Evolutionary conservation across 257 asterid genomes (phyloP), one percentile per base, ranked within the genome.

Genomic region (Oldenlandia corymbosa): DNA sequence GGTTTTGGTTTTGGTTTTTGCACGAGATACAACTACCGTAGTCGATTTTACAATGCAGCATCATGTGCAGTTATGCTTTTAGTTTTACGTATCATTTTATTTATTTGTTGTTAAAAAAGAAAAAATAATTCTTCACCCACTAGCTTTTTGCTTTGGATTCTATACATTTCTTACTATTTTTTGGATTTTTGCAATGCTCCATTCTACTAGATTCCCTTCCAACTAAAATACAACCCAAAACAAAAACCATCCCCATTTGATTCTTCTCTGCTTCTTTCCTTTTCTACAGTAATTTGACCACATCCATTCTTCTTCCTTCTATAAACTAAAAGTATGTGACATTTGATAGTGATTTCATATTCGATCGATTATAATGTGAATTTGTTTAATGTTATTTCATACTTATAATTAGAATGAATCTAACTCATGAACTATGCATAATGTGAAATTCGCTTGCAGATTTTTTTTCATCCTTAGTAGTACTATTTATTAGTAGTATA

Each of bases 1-100:
- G 6, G 6, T 39, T 39, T 1, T 3, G 28, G 27, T 54, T 28
- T 28, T 14, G 47, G 10, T 37, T 37, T 37, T 37, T 37, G 7
- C 10, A 13, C 10, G 12, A 23, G 8, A 21, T 4, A 52, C 37
- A 53, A 1, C 39, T 53, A 13, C 28, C 10, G 11, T 17, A 53
- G 58, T 34, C 37, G 37, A 11, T 18, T 4, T 54, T 55, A 45
- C 12, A 46, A 16, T 60, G 37, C 55, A 31, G 21, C 0, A 56
- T 36, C 70, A 55, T 62, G 69, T 67, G 66, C 66, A 42, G 14
- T 62, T 68, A 46, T 52, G 26, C 68, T n/a, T n/a, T n/a, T n/a
- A n/a, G n/a, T n/a, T n/a, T 62, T 47, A 17, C 42, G 30, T 17
- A 10, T 47, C 37, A 23, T 37, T 21, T 30, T 34, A 14, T 62